phyloP scores from a whole-genome alignment of 805 yeast species.

The Saturnispora besseyi region DNA sequence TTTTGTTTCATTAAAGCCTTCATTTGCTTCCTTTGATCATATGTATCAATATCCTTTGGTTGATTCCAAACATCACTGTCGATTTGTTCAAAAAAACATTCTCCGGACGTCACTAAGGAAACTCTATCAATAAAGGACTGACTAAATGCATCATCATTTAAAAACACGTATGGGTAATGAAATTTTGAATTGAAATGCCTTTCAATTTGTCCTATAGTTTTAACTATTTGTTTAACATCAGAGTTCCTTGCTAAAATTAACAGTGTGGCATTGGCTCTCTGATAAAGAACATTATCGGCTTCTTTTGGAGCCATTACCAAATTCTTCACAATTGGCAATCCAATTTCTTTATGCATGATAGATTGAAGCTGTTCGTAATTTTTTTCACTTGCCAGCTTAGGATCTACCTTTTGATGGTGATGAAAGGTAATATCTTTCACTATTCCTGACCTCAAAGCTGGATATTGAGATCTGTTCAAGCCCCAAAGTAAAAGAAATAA shows the following conservation, averaged over 20 bases:
- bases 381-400: constrained; percentile 27
- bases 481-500: background rate
- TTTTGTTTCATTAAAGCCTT: constrained; percentile 27
- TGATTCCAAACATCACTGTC: constrained; percentile 40
- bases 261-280: constrained; percentile 67
- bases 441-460: background rate
- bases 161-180: constrained; percentile 71
- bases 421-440: constrained; percentile 1
- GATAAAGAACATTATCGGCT: constrained; percentile 14
- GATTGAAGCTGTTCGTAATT: constrained; percentile 34
- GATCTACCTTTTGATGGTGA: constrained; percentile 4
- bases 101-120: constrained; percentile 32
- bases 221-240: constrained; percentile 41
- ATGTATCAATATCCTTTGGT: constrained; percentile 35
- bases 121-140: constrained; percentile 45
- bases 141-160: constrained; percentile 63
- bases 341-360: constrained; percentile 30
- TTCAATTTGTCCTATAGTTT: constrained; percentile 55
- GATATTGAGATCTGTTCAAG: background rate
- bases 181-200: constrained; percentile 57
- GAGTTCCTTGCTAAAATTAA: constrained; percentile 62
- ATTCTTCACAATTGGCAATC: constrained; percentile 39
- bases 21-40: constrained; percentile 30
- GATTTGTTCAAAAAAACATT: constrained; percentile 42
- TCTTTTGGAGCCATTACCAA: constrained; percentile 24